Percentiles rank a stretch among this genome's conserved stretches.
phyloP scores from a whole-genome alignment of 2,329 filamentous ascomycete species.

The Trichoderma pleuroti region DNA sequence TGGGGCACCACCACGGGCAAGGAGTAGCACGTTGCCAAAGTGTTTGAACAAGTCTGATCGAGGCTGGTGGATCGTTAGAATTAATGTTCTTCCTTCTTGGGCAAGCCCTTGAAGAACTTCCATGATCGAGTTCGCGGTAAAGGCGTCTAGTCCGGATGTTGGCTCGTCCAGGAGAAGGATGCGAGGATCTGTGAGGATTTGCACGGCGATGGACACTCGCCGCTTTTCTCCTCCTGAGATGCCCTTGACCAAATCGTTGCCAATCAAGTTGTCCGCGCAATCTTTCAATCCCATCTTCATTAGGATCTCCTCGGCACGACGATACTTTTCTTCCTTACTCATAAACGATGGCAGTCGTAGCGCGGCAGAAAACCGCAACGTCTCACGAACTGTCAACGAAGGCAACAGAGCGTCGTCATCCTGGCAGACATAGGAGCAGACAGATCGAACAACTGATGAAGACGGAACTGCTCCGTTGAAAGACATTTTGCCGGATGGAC shows the following conservation, averaged over 20 bases:
- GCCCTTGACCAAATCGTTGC: slow-evolving; percentile 69
- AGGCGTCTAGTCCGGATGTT: slow-evolving; percentile 72
- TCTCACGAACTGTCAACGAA: slow-evolving; percentile 73
- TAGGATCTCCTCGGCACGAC: slow-evolving; percentile 66
- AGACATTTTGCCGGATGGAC: slow-evolving; percentile 57
- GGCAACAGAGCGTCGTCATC: slow-evolving; percentile 73
- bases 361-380: slow-evolving; percentile 66
- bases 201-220: slow-evolving; percentile 72
- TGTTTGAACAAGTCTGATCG: slow-evolving; percentile 68
- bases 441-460: slow-evolving; percentile 63
- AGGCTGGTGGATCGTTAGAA: slow-evolving; percentile 76
- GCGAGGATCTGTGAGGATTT: slow-evolving; percentile 71
- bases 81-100: slow-evolving; percentile 67
- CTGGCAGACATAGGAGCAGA: slow-evolving; percentile 74
- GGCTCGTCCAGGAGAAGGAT: slow-evolving; percentile 73
- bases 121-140: slow-evolving; percentile 73
- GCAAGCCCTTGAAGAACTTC: slow-evolving; percentile 69
- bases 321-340: slow-evolving; percentile 63
- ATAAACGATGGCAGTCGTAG: slow-evolving; percentile 68
- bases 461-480: slow-evolving; percentile 70
- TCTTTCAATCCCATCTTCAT: slow-evolving; percentile 75
- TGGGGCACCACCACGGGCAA: slow-evolving; percentile 65
- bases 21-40: slow-evolving; percentile 68
- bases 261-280: slow-evolving; percentile 71
- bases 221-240: slow-evolving; percentile 79